Conservation (phyloP, 768 basidiomycete species). For the Lactarius vividus region DNA sequence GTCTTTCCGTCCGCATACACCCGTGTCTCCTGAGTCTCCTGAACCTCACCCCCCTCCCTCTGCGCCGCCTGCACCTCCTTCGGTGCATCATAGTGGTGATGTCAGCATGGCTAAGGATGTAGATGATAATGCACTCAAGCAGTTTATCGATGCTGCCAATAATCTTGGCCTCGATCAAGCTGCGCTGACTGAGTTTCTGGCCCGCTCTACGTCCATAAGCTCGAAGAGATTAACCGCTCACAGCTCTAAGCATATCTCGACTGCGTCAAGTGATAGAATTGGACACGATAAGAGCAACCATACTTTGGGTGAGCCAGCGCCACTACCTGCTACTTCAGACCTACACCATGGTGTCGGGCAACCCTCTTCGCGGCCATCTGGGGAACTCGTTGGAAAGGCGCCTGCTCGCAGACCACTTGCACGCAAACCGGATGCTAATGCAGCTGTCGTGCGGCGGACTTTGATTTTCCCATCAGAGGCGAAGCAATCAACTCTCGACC, state of each 20-base stretch:
- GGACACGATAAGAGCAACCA: slow-evolving; percentile 3
- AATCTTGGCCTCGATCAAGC: slow-evolving; percentile 73
- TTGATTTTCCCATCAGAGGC: slow-evolving; percentile 75
- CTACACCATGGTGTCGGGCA: slow-evolving; percentile 26
- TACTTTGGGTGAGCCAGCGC: slow-evolving; percentile 8
- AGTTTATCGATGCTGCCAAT: slow-evolving; percentile 72
- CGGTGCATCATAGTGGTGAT: not conserved
- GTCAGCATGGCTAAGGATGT: slow-evolving; percentile 24
- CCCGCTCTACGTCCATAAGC: slow-evolving; percentile 66
- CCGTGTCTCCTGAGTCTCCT: slow-evolving; percentile 13
- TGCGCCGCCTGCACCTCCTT: slow-evolving; percentile 3
- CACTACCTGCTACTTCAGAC: slow-evolving; percentile 30
- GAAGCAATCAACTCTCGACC: slow-evolving; percentile 53
- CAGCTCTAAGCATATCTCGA: slow-evolving; percentile 44
- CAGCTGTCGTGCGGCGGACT: slow-evolving; percentile 67
- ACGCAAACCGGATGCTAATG: slow-evolving; percentile 21
- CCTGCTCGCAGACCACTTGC: slow-evolving; percentile 15
- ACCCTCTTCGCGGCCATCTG: slow-evolving; percentile 5
- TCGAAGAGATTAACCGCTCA: slow-evolving; percentile 47
- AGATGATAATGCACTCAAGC: slow-evolving; percentile 58
- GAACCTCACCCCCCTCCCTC: slow-evolving; percentile 7
- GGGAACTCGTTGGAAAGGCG: slow-evolving; percentile 21
- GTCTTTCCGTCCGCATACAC: slow-evolving; percentile 23
- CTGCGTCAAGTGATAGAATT: slow-evolving; percentile 33
- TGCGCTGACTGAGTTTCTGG: slow-evolving; percentile 66